Evolutionary conservation across 106 monocot species (phyloP).

Genomic region (Allium fistulosum): DNA sequence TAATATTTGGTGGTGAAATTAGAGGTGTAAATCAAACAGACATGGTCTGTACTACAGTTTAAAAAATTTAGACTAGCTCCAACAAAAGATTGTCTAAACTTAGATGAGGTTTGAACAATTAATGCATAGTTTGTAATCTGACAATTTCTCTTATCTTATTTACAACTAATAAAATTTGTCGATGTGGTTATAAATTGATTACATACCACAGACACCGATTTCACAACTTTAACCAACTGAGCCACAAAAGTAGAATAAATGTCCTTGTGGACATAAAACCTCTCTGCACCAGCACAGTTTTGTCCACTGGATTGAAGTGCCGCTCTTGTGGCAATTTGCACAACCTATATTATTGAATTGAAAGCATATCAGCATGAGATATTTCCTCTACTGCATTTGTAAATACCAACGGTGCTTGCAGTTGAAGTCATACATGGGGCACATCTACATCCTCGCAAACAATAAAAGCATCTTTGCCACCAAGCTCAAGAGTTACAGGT

Average conservation of each 20-base stretch:
- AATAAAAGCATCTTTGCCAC: conserved; percentile 99
- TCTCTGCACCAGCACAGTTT: conserved; percentile 99
- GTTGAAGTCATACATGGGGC: conserved; percentile 45
- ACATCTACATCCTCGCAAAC: conserved; percentile 97
- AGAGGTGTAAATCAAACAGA: no score
- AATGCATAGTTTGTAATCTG: neutral
- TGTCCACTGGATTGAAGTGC: conserved; percentile 98
- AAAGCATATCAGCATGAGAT: neutral
- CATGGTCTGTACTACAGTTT: no score
- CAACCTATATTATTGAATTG: conserved; percentile 43
- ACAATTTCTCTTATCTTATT: neutral
- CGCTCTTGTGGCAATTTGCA: conserved; percentile 85
- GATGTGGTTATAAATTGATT: conserved; percentile 3
- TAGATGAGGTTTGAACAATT: neutral
- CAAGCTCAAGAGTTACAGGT: conserved; percentile 98
- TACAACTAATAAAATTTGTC: neutral
- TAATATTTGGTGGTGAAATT: neutral
- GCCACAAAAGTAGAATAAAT: conserved; percentile 83
- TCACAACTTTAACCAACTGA: conserved; percentile 84
- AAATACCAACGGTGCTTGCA: conserved; percentile 2
- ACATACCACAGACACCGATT: conserved; percentile 95
- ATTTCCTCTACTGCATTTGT: neutral
- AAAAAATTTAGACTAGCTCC: no score
- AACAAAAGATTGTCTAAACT: neutral
- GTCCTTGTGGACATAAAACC: conserved; percentile 93